Percentiles rank a stretch among this genome's conserved stretches.
Conservation (phyloP, 1,284 basidiomycete species). For the Sanguinoderma infundibulare region DNA sequence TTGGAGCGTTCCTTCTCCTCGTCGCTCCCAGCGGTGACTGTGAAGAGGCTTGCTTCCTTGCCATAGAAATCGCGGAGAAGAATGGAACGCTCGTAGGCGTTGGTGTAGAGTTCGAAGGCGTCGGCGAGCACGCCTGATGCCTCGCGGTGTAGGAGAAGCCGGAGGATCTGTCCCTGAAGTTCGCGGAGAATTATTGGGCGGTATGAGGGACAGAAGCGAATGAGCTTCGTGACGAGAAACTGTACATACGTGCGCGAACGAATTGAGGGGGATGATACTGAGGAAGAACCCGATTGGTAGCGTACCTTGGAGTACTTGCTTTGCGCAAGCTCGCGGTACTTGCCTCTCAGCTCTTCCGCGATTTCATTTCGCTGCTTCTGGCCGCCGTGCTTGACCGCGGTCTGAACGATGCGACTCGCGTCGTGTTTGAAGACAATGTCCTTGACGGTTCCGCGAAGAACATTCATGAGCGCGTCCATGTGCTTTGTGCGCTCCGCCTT, state of each 20-base stretch:
- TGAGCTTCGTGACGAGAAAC: conserved; percentile 87
- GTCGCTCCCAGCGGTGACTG: conserved; percentile 53
- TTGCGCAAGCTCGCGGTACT: conserved; percentile 77
- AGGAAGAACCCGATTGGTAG: not conserved
- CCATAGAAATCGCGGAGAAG: conserved; percentile 89
- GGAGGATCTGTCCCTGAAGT: conserved; percentile 74
- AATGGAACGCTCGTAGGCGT: conserved; percentile 80
- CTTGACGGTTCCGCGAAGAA: conserved; percentile 78
- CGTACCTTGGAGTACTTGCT: conserved; percentile 88
- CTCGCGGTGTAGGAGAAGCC: conserved; percentile 81
- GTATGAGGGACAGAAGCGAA: conserved; percentile 76
- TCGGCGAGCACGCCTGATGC: conserved; percentile 84
- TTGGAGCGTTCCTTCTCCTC: conserved; percentile 66
- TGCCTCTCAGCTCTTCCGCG: conserved; percentile 80
- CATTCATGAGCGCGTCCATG: conserved; percentile 71
- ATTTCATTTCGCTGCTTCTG: conserved; percentile 80
- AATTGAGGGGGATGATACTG: not conserved
- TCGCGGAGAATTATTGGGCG: conserved; percentile 75
- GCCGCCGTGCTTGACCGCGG: conserved; percentile 83
- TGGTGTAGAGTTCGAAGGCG: conserved; percentile 84
- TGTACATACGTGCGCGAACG: conserved; percentile 33
- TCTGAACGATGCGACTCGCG: conserved; percentile 87
- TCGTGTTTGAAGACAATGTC: conserved; percentile 91
- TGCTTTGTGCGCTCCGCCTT: conserved; percentile 77
- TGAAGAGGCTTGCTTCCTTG: conserved; percentile 81